phyloP scores from a whole-genome alignment of 2,329 filamentous ascomycete genomes.

The Cladosporium velox region DNA sequence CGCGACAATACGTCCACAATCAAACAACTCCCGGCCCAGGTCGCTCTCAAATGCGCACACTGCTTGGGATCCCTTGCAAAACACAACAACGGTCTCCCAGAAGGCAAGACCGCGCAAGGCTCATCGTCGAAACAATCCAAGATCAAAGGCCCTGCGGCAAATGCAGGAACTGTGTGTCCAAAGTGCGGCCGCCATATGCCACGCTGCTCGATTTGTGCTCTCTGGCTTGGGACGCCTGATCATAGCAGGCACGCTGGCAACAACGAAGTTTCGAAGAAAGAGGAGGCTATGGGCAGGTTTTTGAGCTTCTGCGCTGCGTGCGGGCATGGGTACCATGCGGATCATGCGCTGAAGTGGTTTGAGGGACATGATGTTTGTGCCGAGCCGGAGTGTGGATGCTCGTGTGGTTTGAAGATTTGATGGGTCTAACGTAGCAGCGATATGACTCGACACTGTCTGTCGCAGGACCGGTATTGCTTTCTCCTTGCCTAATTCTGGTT shows the following conservation, averaged over 20 bases:
- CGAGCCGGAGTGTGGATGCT: conserved; percentile 57
- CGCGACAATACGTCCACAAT: conserved; percentile 65
- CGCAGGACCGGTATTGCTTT: neutral
- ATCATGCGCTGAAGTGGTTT: conserved; percentile 66
- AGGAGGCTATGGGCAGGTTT: conserved; percentile 55
- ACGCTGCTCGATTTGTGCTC: conserved; percentile 62
- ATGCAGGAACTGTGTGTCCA: conserved; percentile 57
- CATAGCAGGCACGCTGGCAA: conserved; percentile 43
- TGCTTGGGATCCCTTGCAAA: conserved; percentile 63
- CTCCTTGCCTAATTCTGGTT: neutral
- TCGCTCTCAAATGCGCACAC: conserved; percentile 75
- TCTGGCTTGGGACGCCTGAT: conserved; percentile 63
- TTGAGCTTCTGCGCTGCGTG: conserved; percentile 64
- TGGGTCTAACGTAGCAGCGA: neutral
- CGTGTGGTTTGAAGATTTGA: conserved; percentile 41
- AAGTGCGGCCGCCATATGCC: conserved; percentile 65
- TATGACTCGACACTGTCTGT: neutral
- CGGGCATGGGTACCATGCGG: conserved; percentile 64
- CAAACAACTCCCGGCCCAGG: conserved; percentile 64
- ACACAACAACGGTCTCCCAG: conserved; percentile 36
- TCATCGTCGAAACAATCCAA: conserved; percentile 28
- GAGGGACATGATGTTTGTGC: conserved; percentile 55
- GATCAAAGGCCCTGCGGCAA: conserved; percentile 31
- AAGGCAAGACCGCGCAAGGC: conserved; percentile 14
- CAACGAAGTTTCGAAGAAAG: conserved; percentile 31